Conservation (phyloP, 2,329 filamentous ascomycete genomes). For the Fusarium begoniae region DNA sequence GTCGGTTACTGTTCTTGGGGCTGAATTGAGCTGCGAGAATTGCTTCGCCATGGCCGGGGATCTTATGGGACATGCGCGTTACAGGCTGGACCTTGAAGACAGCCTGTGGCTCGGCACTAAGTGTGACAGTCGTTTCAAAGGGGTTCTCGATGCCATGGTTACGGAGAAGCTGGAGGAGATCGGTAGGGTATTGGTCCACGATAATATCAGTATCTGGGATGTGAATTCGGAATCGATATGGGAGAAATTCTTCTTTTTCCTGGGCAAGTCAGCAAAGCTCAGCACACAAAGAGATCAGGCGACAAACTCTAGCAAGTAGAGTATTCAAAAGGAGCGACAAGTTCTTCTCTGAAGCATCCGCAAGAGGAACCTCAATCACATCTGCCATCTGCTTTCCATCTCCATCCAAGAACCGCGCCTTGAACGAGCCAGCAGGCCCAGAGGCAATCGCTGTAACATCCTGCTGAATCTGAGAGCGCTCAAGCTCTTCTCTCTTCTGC, state of each 20-base stretch:
- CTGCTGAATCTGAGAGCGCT: conserved; percentile 77
- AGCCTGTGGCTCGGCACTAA: conserved; percentile 80
- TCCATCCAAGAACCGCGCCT: conserved; percentile 88
- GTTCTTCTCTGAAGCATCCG: conserved; percentile 88
- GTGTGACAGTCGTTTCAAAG: conserved; percentile 63
- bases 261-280: conserved; percentile 33
- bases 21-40: conserved; percentile 90
- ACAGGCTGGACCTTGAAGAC: conserved; percentile 94
- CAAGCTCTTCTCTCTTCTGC: conserved; percentile 79
- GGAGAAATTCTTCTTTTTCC: conserved; percentile 68
- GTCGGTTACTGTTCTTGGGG: conserved; percentile 75
- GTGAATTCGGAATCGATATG: conserved; percentile 69
- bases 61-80: conserved; percentile 86
- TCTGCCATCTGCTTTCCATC: conserved; percentile 76
- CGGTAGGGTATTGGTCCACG: conserved; percentile 64
- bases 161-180: conserved; percentile 63
- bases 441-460: conserved; percentile 72
- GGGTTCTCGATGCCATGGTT: conserved; percentile 67
- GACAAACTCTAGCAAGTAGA: conserved; percentile 75
- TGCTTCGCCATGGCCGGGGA: conserved; percentile 90
- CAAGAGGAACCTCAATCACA: conserved; percentile 78
- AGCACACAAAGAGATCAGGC: not conserved
- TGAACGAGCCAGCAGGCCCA: conserved; percentile 77
- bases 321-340: conserved; percentile 88
- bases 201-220: conserved; percentile 63